Base-by-base conservation (phyloP, 352 stramenopile genomes). In the Aphanomyces stellatus region DNA sequence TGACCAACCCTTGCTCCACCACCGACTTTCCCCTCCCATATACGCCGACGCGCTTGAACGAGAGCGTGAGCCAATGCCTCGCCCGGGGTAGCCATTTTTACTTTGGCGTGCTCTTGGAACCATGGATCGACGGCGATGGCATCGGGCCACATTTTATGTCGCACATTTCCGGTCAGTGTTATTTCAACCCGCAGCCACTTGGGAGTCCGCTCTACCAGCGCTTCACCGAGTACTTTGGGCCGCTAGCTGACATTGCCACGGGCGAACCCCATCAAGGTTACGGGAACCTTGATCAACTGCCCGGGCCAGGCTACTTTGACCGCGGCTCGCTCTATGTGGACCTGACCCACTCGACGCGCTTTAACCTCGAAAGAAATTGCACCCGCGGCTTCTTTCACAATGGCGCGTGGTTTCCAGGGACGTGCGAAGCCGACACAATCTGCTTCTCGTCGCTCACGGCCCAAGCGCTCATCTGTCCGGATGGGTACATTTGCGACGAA, bases 381-480 rank as follows among this genome's bases (percentile, higher is more conserved):
- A 98, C 93, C 2, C 83, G 82, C 27, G 95, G 96, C 0, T 97
- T 98, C 42, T 90, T 90, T 34, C 76, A 88, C 43, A 65, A 85
- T 27, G 88, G 91, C 27, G 79, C 95, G 70, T 98, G 94, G 85
- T 98, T 98, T 65, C 88, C 88, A 15, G 96, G 96, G 2, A 98
- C 94, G 17, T 99, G 96, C 65, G 96, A 99, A 72, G 95, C 92
- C 10, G 96, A 99, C 74, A 72, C 97, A 3, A 97, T 99, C 37
- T 99, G 96, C 71, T 78, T 89, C 46, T 75, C 74, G 22, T 57
- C 62, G 43, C 57, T 69, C 19, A 71, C 60, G 15, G 62, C 88
- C 0, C 83, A 98, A 72, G 88, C 91, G 11, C 88, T 97, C 59
- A 76, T 94, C 22, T 99, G 95, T 74, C 81, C 87, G 0, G 88